Conservation (phyloP, 495 filamentous ascomycete genomes). For the Hypoxylon rickii region DNA sequence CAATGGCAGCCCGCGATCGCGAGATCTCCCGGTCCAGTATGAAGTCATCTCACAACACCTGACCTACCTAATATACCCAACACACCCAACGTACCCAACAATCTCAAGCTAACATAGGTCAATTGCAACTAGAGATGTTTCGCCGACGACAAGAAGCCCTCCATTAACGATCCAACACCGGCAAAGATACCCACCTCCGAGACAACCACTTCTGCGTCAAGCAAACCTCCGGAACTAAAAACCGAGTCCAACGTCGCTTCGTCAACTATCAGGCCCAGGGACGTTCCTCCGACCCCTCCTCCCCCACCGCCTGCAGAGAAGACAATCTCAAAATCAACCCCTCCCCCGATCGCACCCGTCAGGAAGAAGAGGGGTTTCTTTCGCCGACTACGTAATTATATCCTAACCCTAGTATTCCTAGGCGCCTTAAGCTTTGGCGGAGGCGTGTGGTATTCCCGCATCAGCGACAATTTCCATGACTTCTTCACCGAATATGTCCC, state of each 20-base stretch:
- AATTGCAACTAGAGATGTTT: conserved; percentile 57
- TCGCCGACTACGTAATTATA: conserved; percentile 65
- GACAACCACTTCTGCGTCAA: conserved; percentile 56
- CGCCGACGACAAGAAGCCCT: conserved; percentile 60
- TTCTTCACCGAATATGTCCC: conserved; percentile 98
- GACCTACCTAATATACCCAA: neutral
- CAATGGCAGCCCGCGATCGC: conserved; percentile 60
- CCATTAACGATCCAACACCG: conserved; percentile 52
- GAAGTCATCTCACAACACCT: conserved; percentile 24
- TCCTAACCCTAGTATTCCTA: conserved; percentile 73
- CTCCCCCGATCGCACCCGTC: conserved; percentile 54
- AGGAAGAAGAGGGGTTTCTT: conserved; percentile 74
- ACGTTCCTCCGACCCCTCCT: conserved; percentile 64
- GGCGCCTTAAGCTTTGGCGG: conserved; percentile 79
- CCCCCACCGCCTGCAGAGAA: conserved; percentile 46
- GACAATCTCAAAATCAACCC: conserved; percentile 31
- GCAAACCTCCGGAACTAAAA: conserved; percentile 51
- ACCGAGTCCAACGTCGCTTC: conserved; percentile 45
- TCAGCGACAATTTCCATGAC: conserved; percentile 97
- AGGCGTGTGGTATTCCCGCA: conserved; percentile 86
- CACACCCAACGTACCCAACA: neutral
- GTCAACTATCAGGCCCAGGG: conserved; percentile 63
- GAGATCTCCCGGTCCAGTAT: conserved; percentile 34
- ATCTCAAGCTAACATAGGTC: conserved; percentile 6
- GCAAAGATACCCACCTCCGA: conserved; percentile 62